Conservation (phyloP, 176 grass and related monocot genomes). For the Phragmites australis region DNA sequence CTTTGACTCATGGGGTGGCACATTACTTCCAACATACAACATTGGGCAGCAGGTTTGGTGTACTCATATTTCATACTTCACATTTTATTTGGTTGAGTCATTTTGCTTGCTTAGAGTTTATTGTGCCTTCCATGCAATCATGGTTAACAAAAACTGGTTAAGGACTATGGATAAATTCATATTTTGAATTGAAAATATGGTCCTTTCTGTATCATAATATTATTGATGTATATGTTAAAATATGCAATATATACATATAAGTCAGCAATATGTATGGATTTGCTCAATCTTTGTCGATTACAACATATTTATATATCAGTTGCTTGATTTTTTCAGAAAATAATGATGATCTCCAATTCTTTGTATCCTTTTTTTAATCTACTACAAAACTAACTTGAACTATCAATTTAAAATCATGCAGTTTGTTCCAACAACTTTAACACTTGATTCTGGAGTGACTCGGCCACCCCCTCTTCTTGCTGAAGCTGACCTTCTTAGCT, state of each 20-base stretch:
- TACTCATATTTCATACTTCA: constrained; percentile 15
- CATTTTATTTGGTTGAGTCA: constrained; percentile 16
- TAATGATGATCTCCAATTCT: background rate
- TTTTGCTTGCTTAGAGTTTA: constrained; percentile 26
- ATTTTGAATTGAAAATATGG: constrained; percentile 11
- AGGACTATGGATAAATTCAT: background rate
- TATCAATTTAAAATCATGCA: constrained; percentile 45
- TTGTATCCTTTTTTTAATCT: constrained; percentile 12
- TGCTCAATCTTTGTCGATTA: constrained; percentile 7
- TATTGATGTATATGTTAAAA: background rate
- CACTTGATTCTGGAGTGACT: constrained; percentile 94
- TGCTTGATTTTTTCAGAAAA: constrained; percentile 21
- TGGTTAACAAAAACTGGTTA: constrained; percentile 20
- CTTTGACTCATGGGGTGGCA: constrained; percentile 93
- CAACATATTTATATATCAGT: constrained; percentile 2
- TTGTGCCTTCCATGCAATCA: background rate
- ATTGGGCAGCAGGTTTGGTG: constrained; percentile 74
- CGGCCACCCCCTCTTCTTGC: constrained; percentile 87
- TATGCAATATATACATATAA: constrained; percentile 23
- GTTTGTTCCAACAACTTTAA: constrained; percentile 91
- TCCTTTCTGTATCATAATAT: background rate
- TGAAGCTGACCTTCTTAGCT: constrained; percentile 96
- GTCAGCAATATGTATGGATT: background rate
- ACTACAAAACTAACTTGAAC: constrained; percentile 2
- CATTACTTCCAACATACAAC: constrained; percentile 89